phyloP scores from a whole-genome alignment of 306 rosid species.

The Benincasa hispida region DNA sequence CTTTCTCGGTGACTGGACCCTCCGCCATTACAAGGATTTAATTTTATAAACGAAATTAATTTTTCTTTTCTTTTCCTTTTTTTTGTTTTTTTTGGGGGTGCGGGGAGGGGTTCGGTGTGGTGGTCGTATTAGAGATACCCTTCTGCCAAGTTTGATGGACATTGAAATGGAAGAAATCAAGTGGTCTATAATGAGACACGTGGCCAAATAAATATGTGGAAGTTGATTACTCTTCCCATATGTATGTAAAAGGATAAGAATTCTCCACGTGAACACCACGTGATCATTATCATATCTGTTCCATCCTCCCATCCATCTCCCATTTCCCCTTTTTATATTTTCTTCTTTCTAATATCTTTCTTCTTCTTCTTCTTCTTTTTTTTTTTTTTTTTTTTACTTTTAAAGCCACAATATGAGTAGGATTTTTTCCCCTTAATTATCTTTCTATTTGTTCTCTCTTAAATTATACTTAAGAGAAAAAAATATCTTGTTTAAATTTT shows the following conservation, averaged over 20 bases:
- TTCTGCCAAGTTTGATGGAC: background rate
- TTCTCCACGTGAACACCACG: conserved; percentile 53
- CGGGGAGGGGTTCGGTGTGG: background rate
- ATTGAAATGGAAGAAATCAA: background rate
- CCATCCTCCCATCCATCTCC: background rate
- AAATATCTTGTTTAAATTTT: no score
- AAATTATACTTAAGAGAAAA: no score
- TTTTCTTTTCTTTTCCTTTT: no score
- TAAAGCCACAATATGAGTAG: no score
- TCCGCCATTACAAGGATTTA: background rate
- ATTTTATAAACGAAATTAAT: background rate
- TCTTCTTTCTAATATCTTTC: background rate
- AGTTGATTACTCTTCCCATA: conserved; percentile 3
- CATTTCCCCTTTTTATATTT: background rate
- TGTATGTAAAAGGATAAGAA: conserved; percentile 37
- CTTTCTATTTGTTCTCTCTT: no score
- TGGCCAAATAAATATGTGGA: conserved; percentile 42
- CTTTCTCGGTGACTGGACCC: conserved; percentile 24
- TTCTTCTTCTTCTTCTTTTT: no score
- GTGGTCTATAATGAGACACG: conserved; percentile 25
- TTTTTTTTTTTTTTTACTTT: no score
- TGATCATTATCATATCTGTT: conserved; percentile 13
- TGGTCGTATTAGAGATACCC: background rate
- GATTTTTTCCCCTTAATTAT: no score
- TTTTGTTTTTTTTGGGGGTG: no score